Base-by-base conservation (phyloP, 768 basidiomycete species). In the Suillus luteus region DNA sequence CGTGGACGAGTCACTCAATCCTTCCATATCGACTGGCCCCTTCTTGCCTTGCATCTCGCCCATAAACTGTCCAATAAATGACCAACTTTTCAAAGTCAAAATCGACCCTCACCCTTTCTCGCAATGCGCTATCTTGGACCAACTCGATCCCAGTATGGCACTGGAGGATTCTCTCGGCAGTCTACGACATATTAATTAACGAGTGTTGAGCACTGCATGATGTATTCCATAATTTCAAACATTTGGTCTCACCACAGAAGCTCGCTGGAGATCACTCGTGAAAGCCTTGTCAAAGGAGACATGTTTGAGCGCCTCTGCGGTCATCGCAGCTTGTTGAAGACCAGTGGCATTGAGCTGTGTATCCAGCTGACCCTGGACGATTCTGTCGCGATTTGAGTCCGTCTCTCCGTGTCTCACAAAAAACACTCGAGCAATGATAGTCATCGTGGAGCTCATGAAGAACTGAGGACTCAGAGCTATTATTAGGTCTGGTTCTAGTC, bases 401-500 rank as follows among this genome's bases (percentile, higher is more conserved):
- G 92, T 93, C 78, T 93, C 90, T 22, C 90, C 92, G 68, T 93
- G 92, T 49, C 92, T 86, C 57, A 92, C 82, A 65, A 92, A 76
- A 71, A 88, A 90, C 54, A 92, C 67, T 60, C 79, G 79, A 31
- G 82, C 80, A 33, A 77, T 69, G 61, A 71, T 64, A 71, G 57
- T 27, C 40, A 41, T 31, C 31, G 31, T 58, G 52, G 52, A 33
- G 52, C 19, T n/a, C 1, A n/a, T 12, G 52, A 54, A 11, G 51
- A 52, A 49, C 48, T 27, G 27, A 51, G 15, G 22, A 52, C 51
- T 52, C 19, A 19, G 51, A 48, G 17, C 52, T 54, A 54, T 54
- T 33, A 54, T 10, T 10, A 31, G 15, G 35, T 59, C 6, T 24
- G 11, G 12, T 24, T 48, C 51, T 31, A 17, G n/a, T 38, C 41